Percentiles rank a stretch among this genome's conserved stretches.
Conservation (phyloP, 2,329 filamentous ascomycete genomes). For the Epichloe gansuensis region DNA sequence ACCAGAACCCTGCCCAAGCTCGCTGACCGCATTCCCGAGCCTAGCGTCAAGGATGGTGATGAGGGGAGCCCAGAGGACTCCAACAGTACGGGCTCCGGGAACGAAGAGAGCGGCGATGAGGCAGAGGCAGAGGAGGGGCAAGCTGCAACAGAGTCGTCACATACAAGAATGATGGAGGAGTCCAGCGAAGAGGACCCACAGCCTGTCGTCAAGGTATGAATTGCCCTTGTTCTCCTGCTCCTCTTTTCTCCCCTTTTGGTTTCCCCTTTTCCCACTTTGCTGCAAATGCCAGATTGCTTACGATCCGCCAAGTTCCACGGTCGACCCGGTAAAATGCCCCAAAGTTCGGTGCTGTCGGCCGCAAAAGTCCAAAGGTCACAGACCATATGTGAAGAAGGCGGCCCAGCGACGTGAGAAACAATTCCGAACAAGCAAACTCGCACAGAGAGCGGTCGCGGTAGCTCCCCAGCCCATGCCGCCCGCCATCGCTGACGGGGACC, state of each 20-base stretch:
- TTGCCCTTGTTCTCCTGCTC: background rate
- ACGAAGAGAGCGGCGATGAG: constrained; percentile 42
- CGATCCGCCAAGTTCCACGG: constrained; percentile 7
- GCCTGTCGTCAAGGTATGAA: constrained; percentile 15
- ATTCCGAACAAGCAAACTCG: constrained; percentile 24
- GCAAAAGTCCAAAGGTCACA: constrained; percentile 36
- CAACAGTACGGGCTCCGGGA: constrained; percentile 34
- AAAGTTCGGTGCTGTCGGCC: constrained; percentile 21
- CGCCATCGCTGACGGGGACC: constrained; percentile 40
- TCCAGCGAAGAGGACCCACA: constrained; percentile 41
- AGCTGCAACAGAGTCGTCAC: constrained; percentile 16
- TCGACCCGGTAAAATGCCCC: constrained; percentile 11
- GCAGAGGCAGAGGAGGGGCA: constrained; percentile 34
- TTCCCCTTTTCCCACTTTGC: background rate
- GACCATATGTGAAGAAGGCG: constrained; percentile 36
- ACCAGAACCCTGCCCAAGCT: constrained; percentile 44
- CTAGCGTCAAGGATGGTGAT: constrained; percentile 31
- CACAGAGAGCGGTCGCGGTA: constrained; percentile 19
- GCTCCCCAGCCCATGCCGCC: constrained; percentile 26
- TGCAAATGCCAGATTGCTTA: background rate
- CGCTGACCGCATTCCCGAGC: constrained; percentile 32
- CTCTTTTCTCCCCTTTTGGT: background rate
- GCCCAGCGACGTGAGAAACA: constrained; percentile 37
- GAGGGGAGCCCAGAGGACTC: constrained; percentile 36
- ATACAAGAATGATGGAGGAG: constrained; percentile 48